A percentile compares a stretch with the other conserved stretches of the same genome.
Conservation (phyloP, 2,329 filamentous ascomycete genomes). For the Penicillium sp. region DNA sequence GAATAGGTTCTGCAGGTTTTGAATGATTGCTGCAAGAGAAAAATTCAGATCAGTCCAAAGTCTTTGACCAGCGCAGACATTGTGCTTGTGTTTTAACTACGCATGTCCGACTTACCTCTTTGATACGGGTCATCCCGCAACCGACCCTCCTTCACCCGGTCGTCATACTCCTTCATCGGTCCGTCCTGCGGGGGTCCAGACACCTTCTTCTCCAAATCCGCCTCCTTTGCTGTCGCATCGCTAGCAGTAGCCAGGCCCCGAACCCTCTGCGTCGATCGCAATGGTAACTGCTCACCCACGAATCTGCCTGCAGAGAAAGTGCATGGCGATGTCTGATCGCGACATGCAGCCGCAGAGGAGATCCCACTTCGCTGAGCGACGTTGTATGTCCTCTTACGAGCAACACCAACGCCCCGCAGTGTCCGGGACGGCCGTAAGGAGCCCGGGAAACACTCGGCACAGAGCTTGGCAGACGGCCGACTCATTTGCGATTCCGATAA, state of each 20-base stretch:
- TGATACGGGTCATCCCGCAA: constrained; percentile 89
- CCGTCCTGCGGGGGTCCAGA: constrained; percentile 47
- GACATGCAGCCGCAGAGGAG: neutral
- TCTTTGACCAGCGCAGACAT: neutral
- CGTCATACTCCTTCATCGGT: constrained; percentile 85
- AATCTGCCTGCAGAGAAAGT: neutral
- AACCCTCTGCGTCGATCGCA: constrained; percentile 15
- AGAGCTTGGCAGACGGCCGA: constrained; percentile 31
- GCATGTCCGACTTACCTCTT: constrained; percentile 59
- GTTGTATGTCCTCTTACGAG: constrained; percentile 16
- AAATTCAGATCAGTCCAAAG: neutral
- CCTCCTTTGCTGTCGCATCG: constrained; percentile 5
- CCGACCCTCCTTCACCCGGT: constrained; percentile 69
- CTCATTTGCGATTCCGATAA: constrained; percentile 24
- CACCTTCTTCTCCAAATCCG: constrained; percentile 2
- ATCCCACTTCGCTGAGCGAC: constrained; percentile 18
- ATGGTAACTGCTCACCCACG: constrained; percentile 16
- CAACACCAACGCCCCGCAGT: constrained; percentile 15
- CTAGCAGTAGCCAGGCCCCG: constrained; percentile 21
- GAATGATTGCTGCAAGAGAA: constrained; percentile 68
- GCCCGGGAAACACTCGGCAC: constrained; percentile 29
- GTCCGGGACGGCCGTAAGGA: constrained; percentile 24
- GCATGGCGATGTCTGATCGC: neutral
- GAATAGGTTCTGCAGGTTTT: constrained; percentile 84
- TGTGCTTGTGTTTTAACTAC: neutral